phyloP scores from a whole-genome alignment of 805 yeast species.

The Tetrapisispora nanseiensis region DNA sequence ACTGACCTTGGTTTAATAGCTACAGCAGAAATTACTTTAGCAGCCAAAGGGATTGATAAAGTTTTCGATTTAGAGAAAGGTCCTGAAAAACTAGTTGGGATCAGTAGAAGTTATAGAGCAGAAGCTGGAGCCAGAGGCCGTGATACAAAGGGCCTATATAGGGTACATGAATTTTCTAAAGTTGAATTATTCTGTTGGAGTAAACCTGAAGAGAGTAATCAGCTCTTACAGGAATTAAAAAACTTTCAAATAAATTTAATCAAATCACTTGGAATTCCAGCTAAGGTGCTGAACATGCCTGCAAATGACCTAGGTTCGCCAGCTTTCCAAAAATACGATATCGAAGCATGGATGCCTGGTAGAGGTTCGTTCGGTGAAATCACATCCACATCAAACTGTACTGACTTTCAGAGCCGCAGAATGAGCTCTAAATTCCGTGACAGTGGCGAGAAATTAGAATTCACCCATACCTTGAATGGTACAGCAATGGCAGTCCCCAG shows the following conservation, averaged over 20 bases:
- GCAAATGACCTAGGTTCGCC: constrained; percentile 88
- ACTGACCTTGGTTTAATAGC: constrained; percentile 67
- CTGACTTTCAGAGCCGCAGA: constrained; percentile 83
- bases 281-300: constrained; percentile 83
- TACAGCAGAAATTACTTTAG: constrained; percentile 92
- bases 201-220: constrained; percentile 34
- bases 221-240: constrained; percentile 50
- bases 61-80: constrained; percentile 34
- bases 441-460: constrained; percentile 30
- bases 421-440: constrained; percentile 53
- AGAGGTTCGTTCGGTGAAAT: constrained; percentile 88
- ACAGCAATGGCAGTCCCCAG: constrained; percentile 95
- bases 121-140: constrained; percentile 96
- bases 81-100: constrained; percentile 62
- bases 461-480: constrained; percentile 82
- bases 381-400: constrained; percentile 83
- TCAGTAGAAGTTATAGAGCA: constrained; percentile 81
- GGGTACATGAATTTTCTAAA: constrained; percentile 95
- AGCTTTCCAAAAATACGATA: constrained; percentile 82
- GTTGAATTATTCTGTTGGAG: constrained; percentile 85
- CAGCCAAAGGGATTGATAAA: constrained; percentile 58
- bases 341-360: constrained; percentile 98
- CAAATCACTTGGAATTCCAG: constrained; percentile 58
- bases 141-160: constrained; percentile 82
- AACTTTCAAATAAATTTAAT: constrained; percentile 58